A percentile compares a stretch with the other conserved stretches of the same genome.
phyloP scores from a whole-genome alignment of 179 eudicot species.

The Beta macrorhiza region DNA sequence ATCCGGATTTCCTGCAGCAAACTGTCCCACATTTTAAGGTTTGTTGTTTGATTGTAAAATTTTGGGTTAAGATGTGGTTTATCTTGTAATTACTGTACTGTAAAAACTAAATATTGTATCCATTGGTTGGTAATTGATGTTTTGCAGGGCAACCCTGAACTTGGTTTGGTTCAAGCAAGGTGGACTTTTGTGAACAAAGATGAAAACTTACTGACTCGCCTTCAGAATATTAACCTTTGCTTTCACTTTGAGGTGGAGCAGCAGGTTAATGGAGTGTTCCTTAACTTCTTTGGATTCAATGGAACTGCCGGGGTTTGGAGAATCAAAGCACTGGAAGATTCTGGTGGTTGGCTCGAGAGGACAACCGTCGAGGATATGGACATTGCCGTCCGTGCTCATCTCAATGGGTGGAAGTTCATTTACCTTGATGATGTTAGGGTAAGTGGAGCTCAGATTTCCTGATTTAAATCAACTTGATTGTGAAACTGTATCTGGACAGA shows the following conservation, averaged over 20 bases:
- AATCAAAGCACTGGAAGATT: slow-evolving; percentile 63
- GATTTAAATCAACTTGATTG: slow-evolving; percentile 7
- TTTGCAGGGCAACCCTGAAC: slow-evolving; percentile 70
- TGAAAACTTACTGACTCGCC: slow-evolving; percentile 61
- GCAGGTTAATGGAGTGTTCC: slow-evolving; percentile 66
- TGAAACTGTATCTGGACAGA: background rate
- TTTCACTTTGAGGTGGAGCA: slow-evolving; percentile 84
- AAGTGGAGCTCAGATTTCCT: slow-evolving; percentile 11
- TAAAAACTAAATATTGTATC: background rate
- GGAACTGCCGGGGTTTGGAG: slow-evolving; percentile 87
- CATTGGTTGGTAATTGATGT: slow-evolving; percentile 6
- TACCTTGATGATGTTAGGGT: slow-evolving; percentile 93
- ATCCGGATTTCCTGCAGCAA: slow-evolving; percentile 52
- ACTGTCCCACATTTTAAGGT: slow-evolving; percentile 70
- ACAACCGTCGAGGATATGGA: slow-evolving; percentile 78
- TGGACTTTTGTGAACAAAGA: slow-evolving; percentile 76
- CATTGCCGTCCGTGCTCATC: slow-evolving; percentile 91
- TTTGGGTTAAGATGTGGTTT: background rate
- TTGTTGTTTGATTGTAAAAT: background rate
- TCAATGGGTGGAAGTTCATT: slow-evolving; percentile 92
- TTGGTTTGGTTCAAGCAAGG: slow-evolving; percentile 89
- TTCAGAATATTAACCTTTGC: slow-evolving; percentile 62
- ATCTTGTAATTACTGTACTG: background rate
- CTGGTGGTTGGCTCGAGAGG: slow-evolving; percentile 88
- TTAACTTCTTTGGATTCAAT: slow-evolving; percentile 71